Base-by-base conservation (phyloP, 2,329 filamentous ascomycete species). In the Mycocentrospora acerina region DNA sequence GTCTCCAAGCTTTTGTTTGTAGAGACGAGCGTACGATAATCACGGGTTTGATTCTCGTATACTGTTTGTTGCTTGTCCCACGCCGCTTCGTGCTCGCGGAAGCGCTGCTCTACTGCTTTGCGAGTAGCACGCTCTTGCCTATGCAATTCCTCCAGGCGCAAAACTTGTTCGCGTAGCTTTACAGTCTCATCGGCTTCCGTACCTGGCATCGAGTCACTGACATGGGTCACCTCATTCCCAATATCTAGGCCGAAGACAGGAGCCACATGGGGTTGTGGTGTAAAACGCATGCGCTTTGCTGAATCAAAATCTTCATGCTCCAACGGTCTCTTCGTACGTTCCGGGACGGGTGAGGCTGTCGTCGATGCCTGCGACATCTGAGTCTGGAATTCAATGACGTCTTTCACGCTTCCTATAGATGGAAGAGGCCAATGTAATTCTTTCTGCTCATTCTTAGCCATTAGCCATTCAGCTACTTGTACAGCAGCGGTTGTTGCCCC, bases 171-270 rank as follows among this genome's bases (percentile, higher is more conserved):
- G 12, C 29, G 44, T 3, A 58, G 39, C 6, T 29, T 36, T 18
- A 44, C 24, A 11, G 34, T 24, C 15, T 53, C 42, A 6, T 35
- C 32, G 8, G 26, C 39, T 15, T 53, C 50, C 5, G 59, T 59
- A 9, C 60, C 56, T 7, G 60, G 60, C 37, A 71, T 56, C 0
- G 70, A 73, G 44, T 73, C 69, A 39, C 68, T 74, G 32, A 71
- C 53, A 17, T 65, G 68, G 1, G 68, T 71, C 15, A 66, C 45
- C 6, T 70, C 66, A 24, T 45, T 37, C 8, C 46, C 40, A 3
- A 51, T 44, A 8, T 47, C 37, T 0, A 18, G 9, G 19, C 16
- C 51, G n/a, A 36, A 43, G 18, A 24, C 30, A 11, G 41, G 15
- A 2, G 36, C 9, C 24, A 31, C 24, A 16, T 45, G 46, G 19